phyloP scores from a whole-genome alignment of 495 filamentous ascomycete genomes.

The Penicillium tannophilum region DNA sequence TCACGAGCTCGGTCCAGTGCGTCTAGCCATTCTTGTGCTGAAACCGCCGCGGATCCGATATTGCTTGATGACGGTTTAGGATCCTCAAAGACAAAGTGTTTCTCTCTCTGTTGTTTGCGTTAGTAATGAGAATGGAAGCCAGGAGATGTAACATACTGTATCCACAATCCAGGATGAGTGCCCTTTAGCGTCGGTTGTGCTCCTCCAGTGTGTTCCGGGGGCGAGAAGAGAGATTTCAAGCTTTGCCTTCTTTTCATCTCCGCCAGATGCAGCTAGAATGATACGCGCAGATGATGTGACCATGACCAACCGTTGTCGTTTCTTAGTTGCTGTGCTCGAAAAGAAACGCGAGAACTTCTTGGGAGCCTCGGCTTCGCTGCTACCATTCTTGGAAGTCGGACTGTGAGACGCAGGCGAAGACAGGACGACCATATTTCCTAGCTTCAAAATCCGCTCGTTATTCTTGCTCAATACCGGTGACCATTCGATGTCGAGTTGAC shows the following conservation, averaged over 20 bases:
- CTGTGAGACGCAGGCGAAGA: conserved; percentile 70
- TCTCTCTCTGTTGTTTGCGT: conserved; percentile 65
- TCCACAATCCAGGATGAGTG: conserved; percentile 88
- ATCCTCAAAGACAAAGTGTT: conserved; percentile 93
- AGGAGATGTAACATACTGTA: conserved; percentile 65
- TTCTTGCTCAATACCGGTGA: conserved; percentile 88
- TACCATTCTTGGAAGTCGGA: conserved; percentile 66
- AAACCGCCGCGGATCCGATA: conserved; percentile 46
- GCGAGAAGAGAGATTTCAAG: conserved; percentile 79
- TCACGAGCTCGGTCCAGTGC: conserved; percentile 79
- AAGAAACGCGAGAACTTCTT: conserved; percentile 93
- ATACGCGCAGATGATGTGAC: conserved; percentile 88
- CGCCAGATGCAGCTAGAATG: conserved; percentile 87
- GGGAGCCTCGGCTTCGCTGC: conserved; percentile 60
- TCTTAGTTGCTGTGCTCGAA: conserved; percentile 85
- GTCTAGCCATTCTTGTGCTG: conserved; percentile 86
- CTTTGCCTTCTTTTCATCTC: conserved; percentile 95
- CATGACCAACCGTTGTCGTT: conserved; percentile 91
- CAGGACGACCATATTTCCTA: conserved; percentile 85
- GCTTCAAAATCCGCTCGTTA: conserved; percentile 92
- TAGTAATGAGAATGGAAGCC: background rate
- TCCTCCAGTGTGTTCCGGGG: conserved; percentile 73
- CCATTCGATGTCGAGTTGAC: conserved; percentile 98
- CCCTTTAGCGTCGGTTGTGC: conserved; percentile 78
- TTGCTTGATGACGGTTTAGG: conserved; percentile 63